Evolutionary conservation across 2,329 filamentous ascomycete genomes (phyloP).

Genomic region (Lachnellula subtilissima): DNA sequence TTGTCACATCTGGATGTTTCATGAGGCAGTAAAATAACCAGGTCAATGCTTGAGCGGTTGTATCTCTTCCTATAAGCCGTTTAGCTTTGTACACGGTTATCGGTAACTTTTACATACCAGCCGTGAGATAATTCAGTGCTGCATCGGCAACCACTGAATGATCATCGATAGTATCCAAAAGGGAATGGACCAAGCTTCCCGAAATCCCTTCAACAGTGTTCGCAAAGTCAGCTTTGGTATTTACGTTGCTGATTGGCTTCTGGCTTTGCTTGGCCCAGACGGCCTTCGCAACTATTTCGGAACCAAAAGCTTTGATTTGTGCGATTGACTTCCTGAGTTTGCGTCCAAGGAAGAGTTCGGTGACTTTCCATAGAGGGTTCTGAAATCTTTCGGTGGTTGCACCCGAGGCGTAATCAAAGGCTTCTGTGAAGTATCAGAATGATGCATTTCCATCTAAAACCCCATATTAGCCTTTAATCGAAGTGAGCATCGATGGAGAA

Average conservation of each 20-base stretch:
- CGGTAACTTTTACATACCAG: conserved; percentile 33
- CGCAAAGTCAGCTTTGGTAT: conserved; percentile 5
- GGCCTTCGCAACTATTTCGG: conserved; percentile 52
- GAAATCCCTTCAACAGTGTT: conserved; percentile 36
- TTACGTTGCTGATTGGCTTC: conserved; percentile 9
- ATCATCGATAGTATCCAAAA: conserved; percentile 52
- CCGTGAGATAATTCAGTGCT: conserved; percentile 62
- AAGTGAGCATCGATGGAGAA: neutral
- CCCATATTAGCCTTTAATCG: neutral
- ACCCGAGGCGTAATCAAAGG: conserved; percentile 59
- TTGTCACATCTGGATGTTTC: conserved; percentile 39
- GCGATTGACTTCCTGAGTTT: conserved; percentile 45
- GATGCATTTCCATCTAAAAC: conserved; percentile 58
- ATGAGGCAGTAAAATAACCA: conserved; percentile 61
- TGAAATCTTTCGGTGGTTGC: conserved; percentile 58
- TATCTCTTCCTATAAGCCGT: conserved; percentile 47
- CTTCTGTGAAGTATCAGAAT: conserved; percentile 54
- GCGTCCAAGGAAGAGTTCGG: conserved; percentile 47
- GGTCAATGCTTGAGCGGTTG: conserved; percentile 59
- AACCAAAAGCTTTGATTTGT: conserved; percentile 51
- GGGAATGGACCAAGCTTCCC: conserved; percentile 54
- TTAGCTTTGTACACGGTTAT: conserved; percentile 3
- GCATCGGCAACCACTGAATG: conserved; percentile 57
- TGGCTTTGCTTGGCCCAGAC: conserved; percentile 36
- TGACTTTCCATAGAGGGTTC: conserved; percentile 59